phyloP scores from a whole-genome alignment of 1,284 basidiomycete genomes.

The Inonotus hispidus region DNA sequence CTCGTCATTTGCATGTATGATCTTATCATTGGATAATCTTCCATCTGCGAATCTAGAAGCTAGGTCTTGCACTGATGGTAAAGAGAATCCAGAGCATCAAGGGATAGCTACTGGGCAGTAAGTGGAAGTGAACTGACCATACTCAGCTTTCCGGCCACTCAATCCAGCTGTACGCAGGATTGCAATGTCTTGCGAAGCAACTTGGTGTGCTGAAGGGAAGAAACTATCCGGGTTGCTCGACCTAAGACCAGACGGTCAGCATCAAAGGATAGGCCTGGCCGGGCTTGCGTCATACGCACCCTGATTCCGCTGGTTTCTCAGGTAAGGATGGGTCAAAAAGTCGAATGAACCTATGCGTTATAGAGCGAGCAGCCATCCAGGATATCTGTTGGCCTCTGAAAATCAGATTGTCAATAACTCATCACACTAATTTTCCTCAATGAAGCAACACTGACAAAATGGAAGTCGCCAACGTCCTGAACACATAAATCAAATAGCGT shows the following conservation, averaged over 20 bases:
- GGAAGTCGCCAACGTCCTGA: conserved; percentile 44
- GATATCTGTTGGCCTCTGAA: conserved; percentile 83
- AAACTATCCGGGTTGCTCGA: conserved; percentile 29
- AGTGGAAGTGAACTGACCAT: conserved; percentile 43
- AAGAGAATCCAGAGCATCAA: not conserved
- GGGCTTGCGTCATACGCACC: no score
- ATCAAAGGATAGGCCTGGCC: no score
- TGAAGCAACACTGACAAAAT: conserved; percentile 44
- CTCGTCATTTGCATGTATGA: conserved; percentile 68
- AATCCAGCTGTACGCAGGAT: conserved; percentile 68
- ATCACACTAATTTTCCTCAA: not conserved
- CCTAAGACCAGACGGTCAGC: conserved; percentile 7
- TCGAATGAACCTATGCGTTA: conserved; percentile 77
- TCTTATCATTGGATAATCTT: conserved; percentile 63
- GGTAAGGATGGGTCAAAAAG: conserved; percentile 70
- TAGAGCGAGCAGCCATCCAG: conserved; percentile 83
- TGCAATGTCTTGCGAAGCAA: conserved; percentile 51
- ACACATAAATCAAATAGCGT: not conserved
- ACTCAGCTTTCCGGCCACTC: conserved; percentile 80
- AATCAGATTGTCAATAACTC: not conserved
- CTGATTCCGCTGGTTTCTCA: conserved; percentile 51
- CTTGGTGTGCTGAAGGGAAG: conserved; percentile 71
- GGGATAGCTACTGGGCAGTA: not conserved
- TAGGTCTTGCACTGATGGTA: conserved; percentile 56
- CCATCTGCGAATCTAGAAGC: conserved; percentile 76